A percentile compares a stretch with the other conserved stretches of the same genome.
Conservation (phyloP, 2,329 filamentous ascomycete species). For the Colletotrichum higginsianum region DNA sequence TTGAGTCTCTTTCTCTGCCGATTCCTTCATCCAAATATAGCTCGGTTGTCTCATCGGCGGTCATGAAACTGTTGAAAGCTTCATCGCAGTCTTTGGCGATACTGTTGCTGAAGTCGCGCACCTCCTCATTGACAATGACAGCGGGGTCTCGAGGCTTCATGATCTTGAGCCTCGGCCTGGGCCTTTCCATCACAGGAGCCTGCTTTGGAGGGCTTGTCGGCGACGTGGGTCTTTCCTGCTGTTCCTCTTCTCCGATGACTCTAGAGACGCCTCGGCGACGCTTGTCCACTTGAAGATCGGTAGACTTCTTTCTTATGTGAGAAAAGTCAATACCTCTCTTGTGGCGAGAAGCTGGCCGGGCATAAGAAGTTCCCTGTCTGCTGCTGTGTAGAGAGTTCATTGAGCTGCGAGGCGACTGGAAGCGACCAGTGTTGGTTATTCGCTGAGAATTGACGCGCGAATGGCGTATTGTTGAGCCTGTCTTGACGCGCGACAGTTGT, state of each 20-base stretch:
- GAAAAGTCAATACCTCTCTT: slow-evolving; percentile 71
- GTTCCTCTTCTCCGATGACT: not conserved
- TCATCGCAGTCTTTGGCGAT: slow-evolving; percentile 90
- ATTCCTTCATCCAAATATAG: slow-evolving; percentile 51
- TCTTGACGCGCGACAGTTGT: slow-evolving; percentile 53
- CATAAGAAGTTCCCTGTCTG: slow-evolving; percentile 58
- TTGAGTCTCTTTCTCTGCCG: slow-evolving; percentile 53
- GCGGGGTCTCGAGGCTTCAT: slow-evolving; percentile 40
- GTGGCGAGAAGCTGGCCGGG: slow-evolving; percentile 60
- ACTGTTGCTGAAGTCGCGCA: slow-evolving; percentile 86
- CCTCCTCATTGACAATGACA: slow-evolving; percentile 76
- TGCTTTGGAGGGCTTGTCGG: slow-evolving; percentile 30
- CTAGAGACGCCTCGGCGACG: slow-evolving; percentile 18
- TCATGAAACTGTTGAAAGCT: slow-evolving; percentile 82
- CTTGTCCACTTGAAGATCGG: slow-evolving; percentile 38
- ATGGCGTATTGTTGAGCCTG: slow-evolving; percentile 49
- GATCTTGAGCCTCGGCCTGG: slow-evolving; percentile 46
- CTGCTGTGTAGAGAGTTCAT: slow-evolving; percentile 66
- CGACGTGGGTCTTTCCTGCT: slow-evolving; percentile 15
- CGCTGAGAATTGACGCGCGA: slow-evolving; percentile 52
- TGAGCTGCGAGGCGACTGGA: slow-evolving; percentile 57
- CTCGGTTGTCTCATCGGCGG: slow-evolving; percentile 54
- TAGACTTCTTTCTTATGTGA: slow-evolving; percentile 58
- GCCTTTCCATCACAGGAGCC: slow-evolving; percentile 37
- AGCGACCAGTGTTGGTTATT: slow-evolving; percentile 48